Evolutionary conservation across 2,329 filamentous ascomycete genomes (phyloP), one percentile per base, ranked within the genome.

Genomic region (Pseudogymnoascus sp.): DNA sequence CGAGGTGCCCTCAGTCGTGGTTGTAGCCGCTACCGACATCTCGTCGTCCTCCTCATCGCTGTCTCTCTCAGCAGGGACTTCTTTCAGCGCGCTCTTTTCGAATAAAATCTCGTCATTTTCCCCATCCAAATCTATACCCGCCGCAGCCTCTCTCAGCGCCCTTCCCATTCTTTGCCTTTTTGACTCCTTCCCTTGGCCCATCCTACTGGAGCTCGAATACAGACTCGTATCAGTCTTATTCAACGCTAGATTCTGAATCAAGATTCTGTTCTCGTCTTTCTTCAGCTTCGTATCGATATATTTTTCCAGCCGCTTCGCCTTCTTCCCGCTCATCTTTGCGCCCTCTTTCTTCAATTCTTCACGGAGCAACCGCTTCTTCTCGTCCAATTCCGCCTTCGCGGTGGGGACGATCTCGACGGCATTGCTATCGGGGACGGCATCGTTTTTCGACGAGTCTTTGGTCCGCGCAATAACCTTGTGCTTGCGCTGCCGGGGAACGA

Each of bases 211-310:
- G 74, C 92, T 96, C 65, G 86, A 82, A 66, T 96, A 88, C 19
- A 92, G 79, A 67, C 84, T 90, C 1, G 91, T 96, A 73, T 98
- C 93, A 69, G 95, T 84, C 72, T 89, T 92, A 63, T 85, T 83
- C 66, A 85, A 82, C 16, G 90, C 90, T 25, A 99, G 82, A 74
- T 95, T 93, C 73, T 90, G 90, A 70, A 98, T 81, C 31, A 99
- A 79, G 64, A 87, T 89, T 28, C 90, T 81, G 71, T 91, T 96
- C 75, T 98, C 93, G 73, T 99, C 95, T 75, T 96, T 97, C 75
- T 88, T 90, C 54, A 99, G 80, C 81, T 99, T 99, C 65, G 84
- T 95, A 71, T 98, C 93, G 68, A 88, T 86, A 73, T 88, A 88
- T 72, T 88, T 88, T 67, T 88, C 85, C 41, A 88, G 73, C 1